Percentiles rank a stretch among this genome's conserved stretches.
phyloP scores from a whole-genome alignment of 352 stramenopile species.

The Thalassiosira livingstoniorum region DNA sequence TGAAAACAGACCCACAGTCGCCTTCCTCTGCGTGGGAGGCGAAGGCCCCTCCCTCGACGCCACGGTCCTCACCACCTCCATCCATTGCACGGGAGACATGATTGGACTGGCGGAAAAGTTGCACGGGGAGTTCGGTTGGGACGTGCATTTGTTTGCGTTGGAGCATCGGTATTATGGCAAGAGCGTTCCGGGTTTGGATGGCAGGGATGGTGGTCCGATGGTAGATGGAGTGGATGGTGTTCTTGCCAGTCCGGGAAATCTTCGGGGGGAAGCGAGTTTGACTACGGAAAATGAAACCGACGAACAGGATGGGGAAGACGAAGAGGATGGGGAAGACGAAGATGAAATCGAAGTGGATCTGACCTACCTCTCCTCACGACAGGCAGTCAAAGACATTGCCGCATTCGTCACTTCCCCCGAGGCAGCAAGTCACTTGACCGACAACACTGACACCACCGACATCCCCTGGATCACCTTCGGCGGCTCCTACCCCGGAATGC shows the following conservation, averaged over 20 bases:
- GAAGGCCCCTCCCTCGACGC: conserved; percentile 81
- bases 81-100: conserved; percentile 89
- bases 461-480: conserved; percentile 93
- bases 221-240: conserved; percentile 84
- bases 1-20: conserved; percentile 18
- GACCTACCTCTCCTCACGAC: conserved; percentile 88
- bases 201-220: conserved; percentile 1
- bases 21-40: conserved; percentile 86
- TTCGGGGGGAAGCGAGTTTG: too few species aligned
- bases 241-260: conserved; percentile 58
- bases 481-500: conserved; percentile 94
- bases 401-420: conserved; percentile 81
- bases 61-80: conserved; percentile 78
- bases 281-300: conserved; percentile 7
- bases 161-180: conserved; percentile 96
- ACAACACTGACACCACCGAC: conserved; percentile 14
- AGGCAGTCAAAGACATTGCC: conserved; percentile 92
- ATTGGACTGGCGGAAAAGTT: conserved; percentile 76
- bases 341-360: conserved; percentile 67
- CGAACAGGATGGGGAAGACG: background rate
- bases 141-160: conserved; percentile 87
- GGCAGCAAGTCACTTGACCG: conserved; percentile 9
- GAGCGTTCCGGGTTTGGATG: conserved; percentile 54
- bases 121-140: conserved; percentile 32
- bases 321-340: background rate